Percentiles rank a stretch among this genome's conserved stretches.
phyloP scores from a whole-genome alignment of 352 stramenopile species.

The Globisporangium nagaii region DNA sequence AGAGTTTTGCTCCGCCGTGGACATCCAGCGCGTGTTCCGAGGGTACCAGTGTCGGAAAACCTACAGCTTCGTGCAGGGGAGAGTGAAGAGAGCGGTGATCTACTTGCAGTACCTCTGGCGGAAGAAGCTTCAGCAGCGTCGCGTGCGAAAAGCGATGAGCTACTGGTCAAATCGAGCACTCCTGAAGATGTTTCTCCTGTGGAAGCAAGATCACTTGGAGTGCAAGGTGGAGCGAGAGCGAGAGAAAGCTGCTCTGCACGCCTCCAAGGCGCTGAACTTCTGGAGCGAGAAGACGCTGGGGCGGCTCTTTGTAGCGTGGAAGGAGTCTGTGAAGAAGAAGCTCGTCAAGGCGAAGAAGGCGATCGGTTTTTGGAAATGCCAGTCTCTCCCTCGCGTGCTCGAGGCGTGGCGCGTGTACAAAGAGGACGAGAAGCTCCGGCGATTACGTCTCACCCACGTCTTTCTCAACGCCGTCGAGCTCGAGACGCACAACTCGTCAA shows the following conservation, averaged over 20 bases:
- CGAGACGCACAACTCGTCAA: conserved; percentile 64
- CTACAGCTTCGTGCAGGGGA: conserved; percentile 32
- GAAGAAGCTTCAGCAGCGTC: conserved; percentile 32
- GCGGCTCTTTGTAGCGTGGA: conserved; percentile 45
- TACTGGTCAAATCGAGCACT: conserved; percentile 58
- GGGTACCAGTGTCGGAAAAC: conserved; percentile 32
- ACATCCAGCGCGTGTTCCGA: conserved; percentile 55
- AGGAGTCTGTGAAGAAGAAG: conserved; percentile 27
- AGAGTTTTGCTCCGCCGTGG: conserved; percentile 41
- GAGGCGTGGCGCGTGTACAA: conserved; percentile 36
- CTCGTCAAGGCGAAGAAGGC: conserved; percentile 45
- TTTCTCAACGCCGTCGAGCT: conserved; percentile 61
- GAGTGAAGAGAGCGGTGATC: conserved; percentile 31
- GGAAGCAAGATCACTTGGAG: conserved; percentile 27
- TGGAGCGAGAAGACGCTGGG: conserved; percentile 52
- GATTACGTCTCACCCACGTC: conserved; percentile 38
- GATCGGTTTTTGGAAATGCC: conserved; percentile 62
- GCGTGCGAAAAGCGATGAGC: conserved; percentile 38
- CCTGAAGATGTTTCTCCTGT: conserved; percentile 47
- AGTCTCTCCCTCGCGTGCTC: conserved; percentile 54
- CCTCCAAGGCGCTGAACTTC: conserved; percentile 51
- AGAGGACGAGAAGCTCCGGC: conserved; percentile 19
- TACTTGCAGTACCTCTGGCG: conserved; percentile 63
- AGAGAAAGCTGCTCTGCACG: conserved; percentile 19
- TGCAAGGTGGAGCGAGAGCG: conserved; percentile 18